These are phyloP conservation scores for Quercus gilva DNA, from an alignment of 306 rosid genomes.

Conservation along the genomic window DNA sequence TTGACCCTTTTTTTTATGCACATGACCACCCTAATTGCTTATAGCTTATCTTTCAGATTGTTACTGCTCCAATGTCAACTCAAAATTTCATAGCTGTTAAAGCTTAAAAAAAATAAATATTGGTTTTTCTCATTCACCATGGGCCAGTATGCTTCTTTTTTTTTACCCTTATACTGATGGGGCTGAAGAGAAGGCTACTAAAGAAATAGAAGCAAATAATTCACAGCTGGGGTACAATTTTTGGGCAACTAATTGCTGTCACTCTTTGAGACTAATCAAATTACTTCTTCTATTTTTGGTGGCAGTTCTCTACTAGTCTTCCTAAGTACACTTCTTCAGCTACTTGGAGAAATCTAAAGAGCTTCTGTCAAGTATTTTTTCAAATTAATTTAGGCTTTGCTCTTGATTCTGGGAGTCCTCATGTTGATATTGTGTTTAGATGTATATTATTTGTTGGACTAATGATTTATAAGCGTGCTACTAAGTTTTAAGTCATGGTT, in stretches of 20 bases:
- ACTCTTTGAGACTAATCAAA: conserved; percentile 10
- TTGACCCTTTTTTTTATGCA: conserved; percentile 2
- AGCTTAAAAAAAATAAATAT: conserved; percentile 80
- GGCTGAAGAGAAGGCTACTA: neutral
- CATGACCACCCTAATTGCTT: neutral
- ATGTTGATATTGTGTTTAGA: neutral
- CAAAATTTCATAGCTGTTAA: conserved; percentile 77
- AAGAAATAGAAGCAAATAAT: neutral
- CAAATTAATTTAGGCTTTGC: neutral
- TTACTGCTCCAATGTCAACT: conserved; percentile 79
- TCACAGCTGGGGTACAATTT: neutral
- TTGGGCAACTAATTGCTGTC: neutral
- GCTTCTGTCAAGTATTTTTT: conserved; percentile 59
- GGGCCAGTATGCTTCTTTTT: conserved; percentile 58
- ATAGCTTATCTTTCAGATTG: conserved; percentile 58
- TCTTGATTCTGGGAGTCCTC: neutral
- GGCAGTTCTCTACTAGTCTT: conserved; percentile 69
- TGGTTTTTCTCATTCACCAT: conserved; percentile 81
- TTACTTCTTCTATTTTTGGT: conserved; percentile 23
- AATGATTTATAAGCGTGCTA: neutral
- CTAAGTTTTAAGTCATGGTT: neutral
- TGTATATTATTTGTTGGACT: neutral
- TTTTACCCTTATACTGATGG: neutral
- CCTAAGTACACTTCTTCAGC: conserved; percentile 77
- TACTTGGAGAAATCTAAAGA: conserved; percentile 75